Evolutionary conservation across 2,329 filamentous ascomycete genomes (phyloP).

Genomic region (Ascochyta fabae): DNA sequence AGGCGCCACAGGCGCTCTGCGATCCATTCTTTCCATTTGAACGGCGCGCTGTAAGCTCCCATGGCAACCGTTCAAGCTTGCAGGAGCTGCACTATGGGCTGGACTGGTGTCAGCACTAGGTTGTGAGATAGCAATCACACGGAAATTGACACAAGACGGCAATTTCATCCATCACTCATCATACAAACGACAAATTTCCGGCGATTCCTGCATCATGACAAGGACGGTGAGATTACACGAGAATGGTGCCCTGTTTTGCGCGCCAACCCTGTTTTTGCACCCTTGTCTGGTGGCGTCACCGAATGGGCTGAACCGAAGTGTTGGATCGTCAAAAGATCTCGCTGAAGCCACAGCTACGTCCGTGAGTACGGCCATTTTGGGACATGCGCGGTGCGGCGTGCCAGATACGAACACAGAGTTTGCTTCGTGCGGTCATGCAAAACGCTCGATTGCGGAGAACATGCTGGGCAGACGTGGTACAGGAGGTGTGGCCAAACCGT

Average conservation of each 20-base stretch:
- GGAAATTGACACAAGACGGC: slow-evolving; percentile 1
- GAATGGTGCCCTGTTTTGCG: slow-evolving; percentile 11
- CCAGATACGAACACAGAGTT: slow-evolving; percentile 5
- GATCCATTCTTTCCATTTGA: slow-evolving; percentile 3
- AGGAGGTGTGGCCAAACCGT: slow-evolving; percentile 1
- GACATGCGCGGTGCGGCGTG: slow-evolving; percentile 4
- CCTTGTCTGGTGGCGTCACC: slow-evolving; percentile 17
- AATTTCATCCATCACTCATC: background rate
- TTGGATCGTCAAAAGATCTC: slow-evolving; percentile 1
- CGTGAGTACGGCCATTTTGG: slow-evolving; percentile 3
- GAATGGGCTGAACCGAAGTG: background rate
- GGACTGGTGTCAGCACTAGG: slow-evolving; percentile 1
- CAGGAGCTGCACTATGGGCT: slow-evolving; percentile 5
- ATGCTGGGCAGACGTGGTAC: background rate
- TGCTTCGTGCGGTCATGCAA: slow-evolving; percentile 5
- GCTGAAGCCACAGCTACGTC: slow-evolving; percentile 14
- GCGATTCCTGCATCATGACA: slow-evolving; percentile 7
- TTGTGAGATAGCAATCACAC: background rate
- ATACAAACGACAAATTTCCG: background rate
- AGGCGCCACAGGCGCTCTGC: background rate
- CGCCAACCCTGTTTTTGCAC: slow-evolving; percentile 11
- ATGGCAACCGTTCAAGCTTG: background rate
- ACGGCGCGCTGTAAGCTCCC: slow-evolving; percentile 9
- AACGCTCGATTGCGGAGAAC: slow-evolving; percentile 10
- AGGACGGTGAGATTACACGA: slow-evolving; percentile 11